Conservation (phyloP, 2,329 filamentous ascomycete genomes). For the Ophiostoma pallidulum region DNA sequence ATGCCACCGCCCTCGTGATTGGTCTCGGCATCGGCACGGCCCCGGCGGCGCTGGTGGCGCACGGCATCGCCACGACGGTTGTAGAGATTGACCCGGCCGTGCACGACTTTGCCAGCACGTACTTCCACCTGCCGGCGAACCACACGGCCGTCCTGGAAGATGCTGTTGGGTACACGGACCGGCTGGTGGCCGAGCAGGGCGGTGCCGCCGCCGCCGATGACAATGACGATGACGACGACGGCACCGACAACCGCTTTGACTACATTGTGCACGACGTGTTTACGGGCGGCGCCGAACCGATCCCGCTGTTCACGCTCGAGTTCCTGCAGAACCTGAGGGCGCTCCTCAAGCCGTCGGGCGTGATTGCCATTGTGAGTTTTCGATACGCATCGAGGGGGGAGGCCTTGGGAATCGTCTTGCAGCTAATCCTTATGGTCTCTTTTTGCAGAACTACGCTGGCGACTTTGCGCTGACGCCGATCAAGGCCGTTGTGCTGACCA, state of each 20-base stretch:
- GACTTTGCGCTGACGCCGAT: slow-evolving; percentile 72
- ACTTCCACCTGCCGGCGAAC: slow-evolving; percentile 70
- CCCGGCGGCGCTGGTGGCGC: slow-evolving; percentile 73
- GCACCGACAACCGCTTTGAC: slow-evolving; percentile 51
- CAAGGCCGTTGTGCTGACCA: slow-evolving; percentile 71
- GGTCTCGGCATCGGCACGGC: slow-evolving; percentile 90
- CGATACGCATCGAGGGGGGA: neutral
- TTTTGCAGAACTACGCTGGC: slow-evolving; percentile 80
- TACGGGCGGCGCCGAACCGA: slow-evolving; percentile 87
- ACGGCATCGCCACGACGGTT: slow-evolving; percentile 86
- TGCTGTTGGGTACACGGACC: slow-evolving; percentile 59
- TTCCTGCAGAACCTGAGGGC: slow-evolving; percentile 64
- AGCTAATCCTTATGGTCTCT: too few species aligned
- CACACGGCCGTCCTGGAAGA: slow-evolving; percentile 76
- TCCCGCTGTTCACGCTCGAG: slow-evolving; percentile 75
- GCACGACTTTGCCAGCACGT: slow-evolving; percentile 69
- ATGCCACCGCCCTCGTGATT: slow-evolving; percentile 10
- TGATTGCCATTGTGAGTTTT: slow-evolving; percentile 70
- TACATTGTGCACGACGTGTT: slow-evolving; percentile 98
- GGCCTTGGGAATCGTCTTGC: too few species aligned
- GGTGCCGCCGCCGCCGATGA: slow-evolving; percentile 21
- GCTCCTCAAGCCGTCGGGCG: slow-evolving; percentile 67
- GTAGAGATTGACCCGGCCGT: slow-evolving; percentile 92
- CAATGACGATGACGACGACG: slow-evolving; percentile 17
- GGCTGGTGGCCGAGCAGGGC: slow-evolving; percentile 22